Evolutionary conservation across 257 asterid species (phyloP).

Genomic region (Lantana camara): DNA sequence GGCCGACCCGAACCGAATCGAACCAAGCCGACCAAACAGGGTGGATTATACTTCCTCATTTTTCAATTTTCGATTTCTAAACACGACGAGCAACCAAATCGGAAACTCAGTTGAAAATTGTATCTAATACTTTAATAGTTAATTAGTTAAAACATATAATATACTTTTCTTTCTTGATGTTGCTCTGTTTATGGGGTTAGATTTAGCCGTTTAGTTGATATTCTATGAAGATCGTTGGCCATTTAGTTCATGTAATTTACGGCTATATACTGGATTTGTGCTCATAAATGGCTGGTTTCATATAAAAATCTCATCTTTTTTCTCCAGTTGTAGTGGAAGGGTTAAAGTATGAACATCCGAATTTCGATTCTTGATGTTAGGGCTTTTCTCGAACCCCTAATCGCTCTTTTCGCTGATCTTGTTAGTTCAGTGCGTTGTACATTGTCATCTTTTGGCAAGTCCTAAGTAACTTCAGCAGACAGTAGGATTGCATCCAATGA

Average conservation of each 20-base stretch:
- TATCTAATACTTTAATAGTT: too few relatives aligned
- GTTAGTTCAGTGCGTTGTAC: slow-evolving; percentile 53
- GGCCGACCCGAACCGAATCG: too few relatives aligned
- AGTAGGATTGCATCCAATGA: slow-evolving; percentile 18
- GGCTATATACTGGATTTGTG: slow-evolving; percentile 8
- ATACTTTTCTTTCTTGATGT: slow-evolving; percentile 3
- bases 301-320: slow-evolving; percentile 15
- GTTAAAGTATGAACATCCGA: neutral
- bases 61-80: too few relatives aligned
- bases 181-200: slow-evolving; percentile 22
- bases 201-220: slow-evolving; percentile 16
- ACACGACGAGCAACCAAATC: too few relatives aligned
- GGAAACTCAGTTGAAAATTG: too few relatives aligned
- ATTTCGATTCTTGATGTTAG: neutral
- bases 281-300: slow-evolving; percentile 1
- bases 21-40: too few relatives aligned
- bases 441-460: slow-evolving; percentile 38
- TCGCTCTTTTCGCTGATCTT: slow-evolving; percentile 44
- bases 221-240: slow-evolving; percentile 17
- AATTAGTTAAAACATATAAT: too few relatives aligned
- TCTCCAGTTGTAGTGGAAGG: slow-evolving; percentile 1
- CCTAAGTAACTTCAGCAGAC: slow-evolving; percentile 23
- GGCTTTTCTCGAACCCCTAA: neutral
- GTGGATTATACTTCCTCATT: too few relatives aligned
- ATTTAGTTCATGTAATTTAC: slow-evolving; percentile 23